These are phyloP conservation scores for Orbilia blumenaviensis DNA, from an alignment of 2,329 filamentous ascomycete genomes.

Conservation along the genomic window DNA sequence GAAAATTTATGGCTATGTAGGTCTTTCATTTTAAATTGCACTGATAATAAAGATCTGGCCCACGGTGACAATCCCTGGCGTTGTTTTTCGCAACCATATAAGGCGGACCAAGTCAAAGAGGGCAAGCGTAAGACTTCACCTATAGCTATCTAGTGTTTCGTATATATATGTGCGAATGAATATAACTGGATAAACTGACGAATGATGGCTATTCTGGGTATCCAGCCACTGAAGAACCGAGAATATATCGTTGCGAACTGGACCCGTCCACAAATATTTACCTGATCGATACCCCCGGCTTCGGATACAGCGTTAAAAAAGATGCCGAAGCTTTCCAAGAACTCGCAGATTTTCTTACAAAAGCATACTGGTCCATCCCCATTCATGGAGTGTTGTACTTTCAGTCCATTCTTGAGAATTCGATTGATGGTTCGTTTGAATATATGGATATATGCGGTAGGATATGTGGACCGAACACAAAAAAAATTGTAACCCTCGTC, in stretches of 20 bases:
- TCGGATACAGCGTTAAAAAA: neutral
- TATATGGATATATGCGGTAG: neutral
- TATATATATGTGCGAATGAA: too few relatives aligned
- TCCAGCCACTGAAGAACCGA: neutral
- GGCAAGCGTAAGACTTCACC: neutral
- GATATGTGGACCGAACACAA: neutral
- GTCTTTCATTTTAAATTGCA: neutral
- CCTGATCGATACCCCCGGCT: constrained; percentile 1
- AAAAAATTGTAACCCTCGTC: neutral
- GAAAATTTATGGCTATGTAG: neutral
- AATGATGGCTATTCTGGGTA: neutral
- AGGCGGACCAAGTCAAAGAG: neutral
- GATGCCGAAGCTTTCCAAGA: neutral
- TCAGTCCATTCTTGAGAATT: neutral
- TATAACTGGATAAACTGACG: too few relatives aligned
- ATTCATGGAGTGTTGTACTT: neutral
- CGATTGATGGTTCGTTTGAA: neutral
- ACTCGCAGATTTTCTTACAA: neutral
- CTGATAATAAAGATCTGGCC: neutral
- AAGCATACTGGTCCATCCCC: neutral
- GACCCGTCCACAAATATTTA: neutral
- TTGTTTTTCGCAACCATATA: neutral
- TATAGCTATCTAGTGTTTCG: neutral
- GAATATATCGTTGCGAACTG: constrained; percentile 3
- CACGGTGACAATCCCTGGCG: too few relatives aligned